Evolutionary conservation across 495 filamentous ascomycete species (phyloP).

Genomic region (Aspergillus asperescens): DNA sequence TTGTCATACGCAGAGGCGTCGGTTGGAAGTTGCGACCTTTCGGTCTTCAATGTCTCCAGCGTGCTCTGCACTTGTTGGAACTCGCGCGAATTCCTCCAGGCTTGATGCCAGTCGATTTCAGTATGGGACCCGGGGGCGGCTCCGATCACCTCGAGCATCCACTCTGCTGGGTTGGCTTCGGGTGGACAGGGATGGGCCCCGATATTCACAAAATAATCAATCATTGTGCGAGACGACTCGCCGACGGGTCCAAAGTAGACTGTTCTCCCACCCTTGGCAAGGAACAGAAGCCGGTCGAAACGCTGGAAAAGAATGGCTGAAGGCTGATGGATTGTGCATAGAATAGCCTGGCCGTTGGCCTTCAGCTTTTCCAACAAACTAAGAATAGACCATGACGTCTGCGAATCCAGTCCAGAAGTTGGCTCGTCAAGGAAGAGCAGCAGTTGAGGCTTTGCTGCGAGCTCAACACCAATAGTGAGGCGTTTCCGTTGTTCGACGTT

Average conservation of each 20-base stretch:
- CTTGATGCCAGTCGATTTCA: conserved; percentile 73
- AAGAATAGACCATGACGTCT: conserved; percentile 87
- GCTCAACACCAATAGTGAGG: conserved; percentile 82
- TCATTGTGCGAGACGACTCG: conserved; percentile 66
- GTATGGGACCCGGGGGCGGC: conserved; percentile 73
- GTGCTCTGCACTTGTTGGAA: conserved; percentile 52
- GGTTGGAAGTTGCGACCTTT: conserved; percentile 13
- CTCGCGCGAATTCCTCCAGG: conserved; percentile 74
- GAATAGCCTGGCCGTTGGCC: conserved; percentile 81
- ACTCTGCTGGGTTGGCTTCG: conserved; percentile 80
- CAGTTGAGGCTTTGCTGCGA: conserved; percentile 81
- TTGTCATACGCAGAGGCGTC: conserved; percentile 40
- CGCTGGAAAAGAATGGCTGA: conserved; percentile 91
- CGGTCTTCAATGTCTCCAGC: conserved; percentile 21
- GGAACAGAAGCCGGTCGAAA: conserved; percentile 84
- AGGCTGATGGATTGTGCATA: conserved; percentile 95
- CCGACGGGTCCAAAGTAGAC: conserved; percentile 92
- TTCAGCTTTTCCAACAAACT: conserved; percentile 80
- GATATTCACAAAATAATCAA: conserved; percentile 74
- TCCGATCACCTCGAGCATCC: conserved; percentile 93
- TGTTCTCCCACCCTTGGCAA: conserved; percentile 70
- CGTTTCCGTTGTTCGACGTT: conserved; percentile 91
- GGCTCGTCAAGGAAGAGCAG: conserved; percentile 88
- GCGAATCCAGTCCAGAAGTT: conserved; percentile 80
- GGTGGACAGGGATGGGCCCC: conserved; percentile 63